A percentile compares a stretch with the other conserved stretches of the same genome.
Conservation (phyloP, 2,329 filamentous ascomycete species). For the Tolypocladium pustulatum region DNA sequence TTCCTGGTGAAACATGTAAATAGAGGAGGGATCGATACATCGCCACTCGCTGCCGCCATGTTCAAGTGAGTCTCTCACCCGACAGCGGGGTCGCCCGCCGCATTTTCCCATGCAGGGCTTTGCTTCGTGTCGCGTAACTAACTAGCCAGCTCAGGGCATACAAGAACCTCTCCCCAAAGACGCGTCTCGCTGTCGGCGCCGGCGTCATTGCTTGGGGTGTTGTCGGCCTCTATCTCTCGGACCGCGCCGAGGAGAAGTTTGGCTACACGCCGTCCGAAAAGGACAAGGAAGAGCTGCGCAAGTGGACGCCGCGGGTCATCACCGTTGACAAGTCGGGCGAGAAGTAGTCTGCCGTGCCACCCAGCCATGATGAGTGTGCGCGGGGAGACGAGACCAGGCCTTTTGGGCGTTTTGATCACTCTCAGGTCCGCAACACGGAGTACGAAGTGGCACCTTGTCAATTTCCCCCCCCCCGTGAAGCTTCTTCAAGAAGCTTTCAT, state of each 20-base stretch:
- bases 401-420: not conserved
- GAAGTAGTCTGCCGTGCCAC: not conserved
- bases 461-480: too few relatives aligned
- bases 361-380: not conserved
- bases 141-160: constrained; percentile 43
- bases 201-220: constrained; percentile 69
- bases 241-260: constrained; percentile 62
- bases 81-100: not conserved
- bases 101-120: not conserved
- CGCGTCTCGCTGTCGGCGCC: constrained; percentile 60
- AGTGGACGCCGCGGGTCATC: constrained; percentile 50
- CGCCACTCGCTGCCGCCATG: constrained; percentile 2
- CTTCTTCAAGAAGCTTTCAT: not conserved
- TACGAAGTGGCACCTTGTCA: not conserved
- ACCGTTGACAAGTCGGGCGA: constrained; percentile 35
- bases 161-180: constrained; percentile 58
- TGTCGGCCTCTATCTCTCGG: constrained; percentile 62
- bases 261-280: constrained; percentile 63
- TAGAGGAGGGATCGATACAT: not conserved
- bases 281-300: constrained; percentile 58
- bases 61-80: constrained; percentile 5
- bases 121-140: not conserved
- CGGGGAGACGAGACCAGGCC: not conserved
- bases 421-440: not conserved
- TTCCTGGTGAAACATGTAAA: not conserved